Base-by-base conservation (phyloP, 768 basidiomycete species). In the Trametes coccinea region DNA sequence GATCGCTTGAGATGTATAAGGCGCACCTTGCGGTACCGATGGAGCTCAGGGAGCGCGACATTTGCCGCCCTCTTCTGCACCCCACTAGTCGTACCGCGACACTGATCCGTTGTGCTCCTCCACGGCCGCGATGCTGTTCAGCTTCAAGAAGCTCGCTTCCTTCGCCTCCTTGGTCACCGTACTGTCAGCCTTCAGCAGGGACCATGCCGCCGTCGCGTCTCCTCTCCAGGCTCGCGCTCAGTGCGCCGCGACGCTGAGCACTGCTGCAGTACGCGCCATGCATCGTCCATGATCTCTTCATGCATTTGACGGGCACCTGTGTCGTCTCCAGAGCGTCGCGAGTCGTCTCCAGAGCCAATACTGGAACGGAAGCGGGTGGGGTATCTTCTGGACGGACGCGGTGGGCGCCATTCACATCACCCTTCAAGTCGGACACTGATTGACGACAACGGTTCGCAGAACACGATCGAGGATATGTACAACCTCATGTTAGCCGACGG, bases 321-420 rank as follows among this genome's bases (percentile, higher is more conserved):
- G 22, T 39, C 16, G 9, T 47, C n/a, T 29, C 6, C 62, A 74
- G 74, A 11, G 9, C 11, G 72, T 74, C 52, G 71, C 70, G 41
- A 52, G 66, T 2, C 65, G 66, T 46, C 49, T 75, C 50, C 71
- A 72, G 58, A 61, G 31, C 22, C 59, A 79, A 55, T 84, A 80
- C 65, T 85, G 77, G 72, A 71, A 79, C 47, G 72, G 75, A 51
- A 83, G 81, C 61, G 82, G 63, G n/a, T 75, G 76, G 33, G 83
- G 84, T 44, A 77, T 79, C 9, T 73, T 83, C 16, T 84, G 83
- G 84, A 84, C 83, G 1, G 81, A 84, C 65, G 79, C 82, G 4
- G 83, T 84, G 60, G n/a, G 77, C 67, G 4, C 37, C 46, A 17
- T 57, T n/a, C 40, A 17, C 29, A 55, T 14, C 44, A 29, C 10